Evolutionary conservation across 805 yeast species (phyloP).

Genomic region (Ogataea naganishii): DNA sequence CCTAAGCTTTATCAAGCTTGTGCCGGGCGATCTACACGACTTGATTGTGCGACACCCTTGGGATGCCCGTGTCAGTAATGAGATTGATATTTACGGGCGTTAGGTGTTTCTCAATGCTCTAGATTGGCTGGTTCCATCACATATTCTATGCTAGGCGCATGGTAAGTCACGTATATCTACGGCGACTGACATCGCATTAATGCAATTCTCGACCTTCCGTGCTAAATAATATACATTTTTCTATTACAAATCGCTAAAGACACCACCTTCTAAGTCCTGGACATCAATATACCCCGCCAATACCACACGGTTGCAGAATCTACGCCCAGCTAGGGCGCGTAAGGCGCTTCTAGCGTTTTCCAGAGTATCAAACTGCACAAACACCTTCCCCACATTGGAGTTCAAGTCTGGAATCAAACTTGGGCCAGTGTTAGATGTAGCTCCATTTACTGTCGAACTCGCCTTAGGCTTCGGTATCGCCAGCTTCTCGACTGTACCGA

Average conservation of each 20-base stretch:
- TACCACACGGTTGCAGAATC: slow-evolving; percentile 61
- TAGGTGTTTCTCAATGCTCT: too few species aligned
- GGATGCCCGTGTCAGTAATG: slow-evolving; percentile 32
- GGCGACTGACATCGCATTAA: too few species aligned
- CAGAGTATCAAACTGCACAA: slow-evolving; percentile 48
- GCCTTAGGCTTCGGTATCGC: slow-evolving; percentile 51
- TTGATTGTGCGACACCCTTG: slow-evolving; percentile 54
- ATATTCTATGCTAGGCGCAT: too few species aligned
- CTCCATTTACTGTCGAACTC: slow-evolving; percentile 27
- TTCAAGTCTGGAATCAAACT: slow-evolving; percentile 31
- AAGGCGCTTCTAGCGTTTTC: slow-evolving; percentile 48
- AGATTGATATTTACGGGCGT: slow-evolving; percentile 16
- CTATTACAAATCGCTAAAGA: too few species aligned
- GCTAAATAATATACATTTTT: too few species aligned
- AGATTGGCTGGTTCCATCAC: too few species aligned
- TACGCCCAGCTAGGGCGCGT: slow-evolving; percentile 49
- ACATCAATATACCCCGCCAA: slow-evolving; percentile 56
- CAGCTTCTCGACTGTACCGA: slow-evolving; percentile 44
- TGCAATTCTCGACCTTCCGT: too few species aligned
- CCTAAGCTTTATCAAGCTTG: slow-evolving; percentile 66
- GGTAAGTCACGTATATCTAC: too few species aligned
- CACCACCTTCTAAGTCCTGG: slow-evolving; percentile 49
- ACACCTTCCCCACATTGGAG: slow-evolving; percentile 65
- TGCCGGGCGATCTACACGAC: slow-evolving; percentile 61
- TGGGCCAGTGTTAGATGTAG: too few species aligned